Conservation (phyloP, 495 filamentous ascomycete species). For the Annulohypoxylon bovei region DNA sequence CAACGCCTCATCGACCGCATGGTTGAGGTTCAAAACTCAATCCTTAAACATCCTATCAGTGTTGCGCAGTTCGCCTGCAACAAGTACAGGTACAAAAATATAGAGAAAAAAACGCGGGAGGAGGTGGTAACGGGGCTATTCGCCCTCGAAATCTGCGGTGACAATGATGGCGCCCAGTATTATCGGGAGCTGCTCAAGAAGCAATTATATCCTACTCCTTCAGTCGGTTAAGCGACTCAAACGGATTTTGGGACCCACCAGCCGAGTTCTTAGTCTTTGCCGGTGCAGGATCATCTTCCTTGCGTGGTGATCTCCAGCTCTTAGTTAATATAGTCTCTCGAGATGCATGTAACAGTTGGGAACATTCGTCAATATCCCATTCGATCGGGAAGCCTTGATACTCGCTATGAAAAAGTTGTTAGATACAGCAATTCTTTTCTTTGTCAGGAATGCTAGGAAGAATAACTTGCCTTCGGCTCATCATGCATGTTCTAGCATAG, state of each 20-base stretch:
- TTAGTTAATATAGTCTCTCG: background rate
- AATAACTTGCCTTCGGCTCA: constrained; percentile 66
- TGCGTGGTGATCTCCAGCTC: background rate
- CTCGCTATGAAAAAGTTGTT: constrained; percentile 44
- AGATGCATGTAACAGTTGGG: background rate
- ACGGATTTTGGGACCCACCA: no score
- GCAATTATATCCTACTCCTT: no score
- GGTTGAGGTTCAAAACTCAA: background rate
- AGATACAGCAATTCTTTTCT: background rate
- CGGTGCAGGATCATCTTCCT: background rate
- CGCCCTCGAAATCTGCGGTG: no score
- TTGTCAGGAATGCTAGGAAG: background rate
- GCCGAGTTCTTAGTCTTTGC: no score
- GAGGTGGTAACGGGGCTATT: no score
- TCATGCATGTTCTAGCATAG: constrained; percentile 81
- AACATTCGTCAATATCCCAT: constrained; percentile 79
- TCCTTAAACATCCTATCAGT: background rate
- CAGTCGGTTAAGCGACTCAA: no score
- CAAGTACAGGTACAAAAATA: no score
- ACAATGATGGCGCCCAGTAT: no score
- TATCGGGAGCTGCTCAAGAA: no score
- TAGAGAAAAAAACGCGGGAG: no score
- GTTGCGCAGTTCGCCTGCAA: background rate
- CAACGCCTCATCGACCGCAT: no score
- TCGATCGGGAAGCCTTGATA: constrained; percentile 80